phyloP scores from a whole-genome alignment of 179 eudicot genomes.

The Silene noctiflora region DNA sequence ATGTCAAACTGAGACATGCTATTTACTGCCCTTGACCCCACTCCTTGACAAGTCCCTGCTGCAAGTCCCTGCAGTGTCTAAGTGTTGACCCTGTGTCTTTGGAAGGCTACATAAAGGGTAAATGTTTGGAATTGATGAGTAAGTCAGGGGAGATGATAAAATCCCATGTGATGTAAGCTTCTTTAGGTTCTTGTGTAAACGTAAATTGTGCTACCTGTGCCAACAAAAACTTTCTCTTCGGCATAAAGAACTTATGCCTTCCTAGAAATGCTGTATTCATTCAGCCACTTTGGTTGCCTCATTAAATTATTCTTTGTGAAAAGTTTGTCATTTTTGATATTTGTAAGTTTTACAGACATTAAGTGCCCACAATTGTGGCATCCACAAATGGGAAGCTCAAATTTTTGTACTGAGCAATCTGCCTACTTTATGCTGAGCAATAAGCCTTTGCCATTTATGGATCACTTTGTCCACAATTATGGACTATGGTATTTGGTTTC shows the following conservation, averaged over 20 bases:
- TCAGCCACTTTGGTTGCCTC: neutral
- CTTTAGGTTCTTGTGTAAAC: neutral
- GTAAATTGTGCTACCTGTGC: neutral
- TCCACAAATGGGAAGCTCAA: neutral
- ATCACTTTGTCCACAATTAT: neutral
- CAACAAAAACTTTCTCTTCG: neutral
- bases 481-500: neutral
- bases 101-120: neutral
- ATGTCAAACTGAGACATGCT: neutral
- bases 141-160: neutral
- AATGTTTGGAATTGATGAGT: neutral
- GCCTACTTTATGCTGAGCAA: neutral
- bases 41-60: neutral
- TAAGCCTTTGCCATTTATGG: neutral
- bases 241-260: neutral
- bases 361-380: conserved; percentile 1
- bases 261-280: neutral
- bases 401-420: neutral
- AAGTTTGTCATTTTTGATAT: neutral
- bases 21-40: neutral
- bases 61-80: neutral
- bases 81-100: neutral
- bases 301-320: neutral
- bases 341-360: neutral
- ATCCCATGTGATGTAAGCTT: neutral